A percentile compares a stretch with the other conserved stretches of the same genome.
phyloP scores from a whole-genome alignment of 805 yeast genomes.

The Zygoascus tannicola region DNA sequence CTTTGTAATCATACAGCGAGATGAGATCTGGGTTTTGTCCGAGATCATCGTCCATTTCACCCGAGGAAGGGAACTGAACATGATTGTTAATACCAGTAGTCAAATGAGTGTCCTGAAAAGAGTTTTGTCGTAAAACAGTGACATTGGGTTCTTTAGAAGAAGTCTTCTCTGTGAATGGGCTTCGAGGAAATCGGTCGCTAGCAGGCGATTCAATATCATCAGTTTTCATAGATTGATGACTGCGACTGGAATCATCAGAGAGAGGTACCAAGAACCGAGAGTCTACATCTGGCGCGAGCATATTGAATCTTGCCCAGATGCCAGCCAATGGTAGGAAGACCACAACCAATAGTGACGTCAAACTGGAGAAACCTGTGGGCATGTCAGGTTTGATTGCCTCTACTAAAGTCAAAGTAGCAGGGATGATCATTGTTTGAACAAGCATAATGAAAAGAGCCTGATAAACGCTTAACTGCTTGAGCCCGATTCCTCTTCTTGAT shows the following conservation, averaged over 20 bases:
- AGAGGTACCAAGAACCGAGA: background rate
- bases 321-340: slow-evolving; percentile 74
- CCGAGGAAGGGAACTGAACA: background rate
- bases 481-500: slow-evolving; percentile 66
- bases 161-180: background rate
- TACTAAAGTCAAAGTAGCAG: slow-evolving; percentile 57
- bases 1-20: background rate
- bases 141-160: background rate
- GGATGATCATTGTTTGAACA: slow-evolving; percentile 70
- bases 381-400: slow-evolving; percentile 32
- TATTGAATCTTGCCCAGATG: slow-evolving; percentile 58
- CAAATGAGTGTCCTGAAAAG: background rate
- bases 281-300: slow-evolving; percentile 1
- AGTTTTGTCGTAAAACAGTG: too few species aligned
- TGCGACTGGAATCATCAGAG: background rate
- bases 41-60: background rate
- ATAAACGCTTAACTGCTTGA: slow-evolving; percentile 72
- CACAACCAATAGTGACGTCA: slow-evolving; percentile 55
- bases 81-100: background rate
- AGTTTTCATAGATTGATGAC: background rate
- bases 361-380: slow-evolving; percentile 37
- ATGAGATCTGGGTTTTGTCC: background rate
- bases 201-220: background rate
- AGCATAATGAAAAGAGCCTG: slow-evolving; percentile 77
- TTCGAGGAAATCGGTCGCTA: background rate